Conservation (phyloP, 148 eudicot genomes). For the Rhododendron simsii region DNA sequence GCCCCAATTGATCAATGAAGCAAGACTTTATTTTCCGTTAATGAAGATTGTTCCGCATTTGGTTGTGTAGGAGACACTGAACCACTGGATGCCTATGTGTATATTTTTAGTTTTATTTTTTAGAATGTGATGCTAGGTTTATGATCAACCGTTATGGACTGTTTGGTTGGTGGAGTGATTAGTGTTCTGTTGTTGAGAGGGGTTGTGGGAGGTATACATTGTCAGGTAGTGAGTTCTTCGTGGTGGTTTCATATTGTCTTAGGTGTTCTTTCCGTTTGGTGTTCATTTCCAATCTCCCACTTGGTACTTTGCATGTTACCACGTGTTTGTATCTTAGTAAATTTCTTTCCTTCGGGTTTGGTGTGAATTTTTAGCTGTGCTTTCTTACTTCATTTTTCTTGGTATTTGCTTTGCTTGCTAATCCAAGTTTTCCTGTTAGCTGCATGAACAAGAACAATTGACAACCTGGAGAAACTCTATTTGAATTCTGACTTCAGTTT, state of each 20-base stretch:
- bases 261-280: background rate
- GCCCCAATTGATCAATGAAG: background rate
- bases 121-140: background rate
- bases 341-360: background rate
- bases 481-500: background rate
- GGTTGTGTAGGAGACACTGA: background rate
- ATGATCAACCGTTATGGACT: background rate
- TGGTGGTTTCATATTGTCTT: background rate
- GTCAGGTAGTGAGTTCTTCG: background rate
- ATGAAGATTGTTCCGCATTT: background rate
- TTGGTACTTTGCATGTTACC: background rate
- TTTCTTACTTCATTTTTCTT: background rate
- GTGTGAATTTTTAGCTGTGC: background rate
- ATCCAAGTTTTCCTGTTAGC: background rate
- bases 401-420: background rate
- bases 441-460: background rate
- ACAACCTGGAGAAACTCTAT: background rate
- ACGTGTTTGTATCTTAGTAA: background rate
- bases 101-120: no score
- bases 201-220: background rate
- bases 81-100: background rate
- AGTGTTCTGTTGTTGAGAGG: background rate
- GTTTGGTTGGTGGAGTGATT: background rate
- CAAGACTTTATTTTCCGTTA: background rate
- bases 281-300: background rate